Base-by-base conservation (phyloP, 1,284 basidiomycete species). In the Pseudozyma thailandica region DNA sequence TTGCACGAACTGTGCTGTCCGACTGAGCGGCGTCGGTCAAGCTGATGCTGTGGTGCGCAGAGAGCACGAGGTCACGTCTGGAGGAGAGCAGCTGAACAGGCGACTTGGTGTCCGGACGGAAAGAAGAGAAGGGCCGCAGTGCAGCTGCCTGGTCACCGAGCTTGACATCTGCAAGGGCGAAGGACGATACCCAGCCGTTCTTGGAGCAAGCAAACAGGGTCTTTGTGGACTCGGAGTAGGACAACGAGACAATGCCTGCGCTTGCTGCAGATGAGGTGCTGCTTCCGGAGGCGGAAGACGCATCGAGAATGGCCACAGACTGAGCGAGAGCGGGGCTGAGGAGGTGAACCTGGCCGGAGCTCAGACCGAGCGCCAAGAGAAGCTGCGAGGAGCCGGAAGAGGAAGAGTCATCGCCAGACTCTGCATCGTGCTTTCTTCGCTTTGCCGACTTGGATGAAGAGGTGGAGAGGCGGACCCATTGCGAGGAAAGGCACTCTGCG, bases 331-430 rank as follows among this genome's bases (percentile, higher is more conserved):
- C 49, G 16, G 78, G 75, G 38, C 68, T 74, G 28, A 78, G 73
- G 30, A 81, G 61, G 18, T 77, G 77, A 10, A 81, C 54, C 20
- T 66, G 58, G 35, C 77, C 79, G 10, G 73, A 57, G 21, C 70
- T 66, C 23, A 79, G 35, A 38, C 79, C 79, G 16, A 81, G 73
- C 21, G 79, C 79, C 6, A 81, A 50, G 27, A 79, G 60, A n/a
- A 63, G 58, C 51, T 70, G 66, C 9, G 64, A 57, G 3, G 62
- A 61, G 3, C 38, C 48, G 4, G 62, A 38, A 16, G 51, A 23
- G 21, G 44, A 13, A 16, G 44, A 26, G 16, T 71, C 56, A 9
- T 62, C 35, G 18, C 50, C 50, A n/a, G 42, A 43, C 6, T 63
- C 64, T 18, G 57, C 55, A 18, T 50, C 66, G 27, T 64, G 63